Evolutionary conservation across 2,329 filamentous ascomycete genomes (phyloP).

Genomic region (Rutstroemia sp.): DNA sequence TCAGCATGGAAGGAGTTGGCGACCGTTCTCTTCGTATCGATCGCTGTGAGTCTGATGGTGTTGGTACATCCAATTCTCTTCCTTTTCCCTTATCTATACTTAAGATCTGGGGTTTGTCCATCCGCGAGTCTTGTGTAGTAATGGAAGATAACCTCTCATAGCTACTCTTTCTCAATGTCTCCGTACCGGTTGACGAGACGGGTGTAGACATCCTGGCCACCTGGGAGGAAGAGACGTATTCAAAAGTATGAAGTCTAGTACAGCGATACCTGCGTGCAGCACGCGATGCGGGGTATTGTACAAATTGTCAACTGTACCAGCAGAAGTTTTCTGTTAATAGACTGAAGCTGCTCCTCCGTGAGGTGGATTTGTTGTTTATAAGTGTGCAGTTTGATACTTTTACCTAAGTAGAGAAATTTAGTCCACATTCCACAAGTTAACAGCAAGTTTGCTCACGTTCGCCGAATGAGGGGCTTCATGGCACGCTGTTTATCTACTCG

Average conservation of each 20-base stretch:
- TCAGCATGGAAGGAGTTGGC: constrained; percentile 1
- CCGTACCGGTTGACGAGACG: background rate
- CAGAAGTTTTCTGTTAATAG: background rate
- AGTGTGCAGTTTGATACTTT: background rate
- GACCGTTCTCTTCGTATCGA: background rate
- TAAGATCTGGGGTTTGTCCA: background rate
- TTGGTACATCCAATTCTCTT: background rate
- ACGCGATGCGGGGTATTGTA: background rate
- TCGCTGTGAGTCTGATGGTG: background rate
- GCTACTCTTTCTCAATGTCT: background rate
- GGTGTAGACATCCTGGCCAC: background rate
- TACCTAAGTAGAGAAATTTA: background rate
- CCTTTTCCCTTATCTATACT: background rate
- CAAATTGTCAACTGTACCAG: background rate
- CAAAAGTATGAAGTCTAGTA: background rate
- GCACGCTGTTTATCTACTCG: constrained; percentile 4
- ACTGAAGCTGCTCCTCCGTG: too few species aligned
- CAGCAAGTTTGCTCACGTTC: background rate
- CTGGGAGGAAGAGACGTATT: background rate
- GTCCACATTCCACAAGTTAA: background rate
- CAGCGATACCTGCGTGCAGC: background rate
- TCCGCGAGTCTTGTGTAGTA: background rate
- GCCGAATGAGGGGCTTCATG: background rate
- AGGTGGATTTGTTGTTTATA: background rate
- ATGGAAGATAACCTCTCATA: constrained; percentile 3